Percentiles rank a stretch among this genome's conserved stretches.
Conservation (phyloP, 1,139 yeast species). For the Debaryomycetaceae sp. region DNA sequence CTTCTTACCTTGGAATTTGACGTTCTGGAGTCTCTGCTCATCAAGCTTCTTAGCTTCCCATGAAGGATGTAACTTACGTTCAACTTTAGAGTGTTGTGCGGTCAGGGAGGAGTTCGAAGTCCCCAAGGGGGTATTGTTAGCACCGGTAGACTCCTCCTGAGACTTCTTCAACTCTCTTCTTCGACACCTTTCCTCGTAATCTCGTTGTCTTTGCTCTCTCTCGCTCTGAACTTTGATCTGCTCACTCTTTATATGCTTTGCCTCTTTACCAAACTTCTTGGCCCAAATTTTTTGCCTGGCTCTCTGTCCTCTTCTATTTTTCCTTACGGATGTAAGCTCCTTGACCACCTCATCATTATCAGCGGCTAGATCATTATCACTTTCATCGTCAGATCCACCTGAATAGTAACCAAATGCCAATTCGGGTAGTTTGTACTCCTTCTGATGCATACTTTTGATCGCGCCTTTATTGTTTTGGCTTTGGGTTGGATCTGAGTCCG, state of each 20-base stretch:
- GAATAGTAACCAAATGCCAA: constrained; percentile 77
- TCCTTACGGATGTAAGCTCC: constrained; percentile 51
- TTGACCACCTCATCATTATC: constrained; percentile 59
- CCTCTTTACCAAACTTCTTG: constrained; percentile 74
- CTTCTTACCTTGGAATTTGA: constrained; percentile 81
- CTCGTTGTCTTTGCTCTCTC: constrained; percentile 56
- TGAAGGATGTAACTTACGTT: constrained; percentile 70
- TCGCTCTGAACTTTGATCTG: constrained; percentile 50
- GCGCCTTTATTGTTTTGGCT: constrained; percentile 8
- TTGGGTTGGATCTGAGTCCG: background rate
- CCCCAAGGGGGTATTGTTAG: constrained; percentile 40
- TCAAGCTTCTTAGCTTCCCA: constrained; percentile 86
- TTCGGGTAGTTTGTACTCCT: constrained; percentile 53
- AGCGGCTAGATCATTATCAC: constrained; percentile 41
- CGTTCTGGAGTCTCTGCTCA: constrained; percentile 61
- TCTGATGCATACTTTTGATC: constrained; percentile 9
- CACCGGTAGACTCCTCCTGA: constrained; percentile 31
- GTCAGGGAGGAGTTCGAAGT: constrained; percentile 19
- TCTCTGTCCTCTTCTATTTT: constrained; percentile 93
- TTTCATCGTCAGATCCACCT: constrained; percentile 67
- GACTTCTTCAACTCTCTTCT: constrained; percentile 54
- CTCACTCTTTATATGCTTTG: constrained; percentile 78
- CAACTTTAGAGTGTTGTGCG: constrained; percentile 1
- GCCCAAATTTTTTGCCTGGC: constrained; percentile 98
- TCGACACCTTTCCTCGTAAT: constrained; percentile 69